Evolutionary conservation across 2,329 filamentous ascomycete genomes (phyloP).

Genomic region (Pseudohalonectria lignicola): DNA sequence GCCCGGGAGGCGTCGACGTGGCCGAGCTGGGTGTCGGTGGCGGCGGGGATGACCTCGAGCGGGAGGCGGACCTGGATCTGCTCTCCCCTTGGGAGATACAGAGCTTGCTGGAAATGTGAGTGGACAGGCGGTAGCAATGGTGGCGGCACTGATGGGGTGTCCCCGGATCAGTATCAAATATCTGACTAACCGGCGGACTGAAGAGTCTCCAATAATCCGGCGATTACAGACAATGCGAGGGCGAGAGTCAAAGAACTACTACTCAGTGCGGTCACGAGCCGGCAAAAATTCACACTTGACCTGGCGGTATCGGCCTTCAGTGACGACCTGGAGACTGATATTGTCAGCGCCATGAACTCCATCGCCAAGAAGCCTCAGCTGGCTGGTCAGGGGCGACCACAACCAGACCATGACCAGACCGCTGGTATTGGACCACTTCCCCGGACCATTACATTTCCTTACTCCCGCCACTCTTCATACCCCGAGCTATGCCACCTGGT

Average conservation of each 20-base stretch:
- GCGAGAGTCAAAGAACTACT: slow-evolving; percentile 13
- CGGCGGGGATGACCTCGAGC: slow-evolving; percentile 63
- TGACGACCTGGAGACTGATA: slow-evolving; percentile 16
- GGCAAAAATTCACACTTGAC: slow-evolving; percentile 21
- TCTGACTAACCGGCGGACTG: too few relatives aligned
- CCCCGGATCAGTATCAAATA: too few relatives aligned
- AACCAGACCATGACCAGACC: too few relatives aligned
- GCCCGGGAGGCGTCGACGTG: slow-evolving; percentile 49
- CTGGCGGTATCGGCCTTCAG: slow-evolving; percentile 16
- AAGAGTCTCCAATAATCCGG: slow-evolving; percentile 11
- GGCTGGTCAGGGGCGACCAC: slow-evolving; percentile 3
- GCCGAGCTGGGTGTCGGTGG: slow-evolving; percentile 69
- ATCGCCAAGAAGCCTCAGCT: slow-evolving; percentile 11
- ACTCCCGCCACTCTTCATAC: slow-evolving; percentile 83
- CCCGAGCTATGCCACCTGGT: slow-evolving; percentile 65
- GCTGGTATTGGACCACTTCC: slow-evolving; percentile 24
- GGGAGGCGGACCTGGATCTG: slow-evolving; percentile 54
- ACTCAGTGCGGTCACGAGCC: slow-evolving; percentile 8
- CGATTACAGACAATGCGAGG: slow-evolving; percentile 9
- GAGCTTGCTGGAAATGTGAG: slow-evolving; percentile 19
- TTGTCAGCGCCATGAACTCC: slow-evolving; percentile 12
- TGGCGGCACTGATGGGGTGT: too few relatives aligned
- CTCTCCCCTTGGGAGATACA: slow-evolving; percentile 21
- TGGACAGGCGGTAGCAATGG: not conserved
- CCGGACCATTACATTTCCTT: slow-evolving; percentile 55